phyloP scores from a whole-genome alignment of 352 stramenopile species.

The Phytophthora sansomeana region DNA sequence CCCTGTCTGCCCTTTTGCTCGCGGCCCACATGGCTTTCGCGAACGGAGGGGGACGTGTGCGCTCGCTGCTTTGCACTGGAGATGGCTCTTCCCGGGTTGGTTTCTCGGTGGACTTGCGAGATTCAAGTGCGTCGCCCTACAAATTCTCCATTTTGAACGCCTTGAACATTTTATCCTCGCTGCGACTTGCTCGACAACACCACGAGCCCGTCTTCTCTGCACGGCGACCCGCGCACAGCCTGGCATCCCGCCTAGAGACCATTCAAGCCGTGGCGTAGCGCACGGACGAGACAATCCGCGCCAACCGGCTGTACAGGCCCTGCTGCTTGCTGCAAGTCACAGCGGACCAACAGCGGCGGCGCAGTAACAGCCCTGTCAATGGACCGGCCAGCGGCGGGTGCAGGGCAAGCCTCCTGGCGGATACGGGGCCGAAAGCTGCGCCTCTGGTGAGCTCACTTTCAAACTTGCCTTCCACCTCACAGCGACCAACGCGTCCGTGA shows the following conservation, averaged over 20 bases:
- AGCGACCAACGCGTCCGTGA: constrained; percentile 35
- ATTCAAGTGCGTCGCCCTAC: constrained; percentile 30
- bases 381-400: constrained; percentile 28
- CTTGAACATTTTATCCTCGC: constrained; percentile 25
- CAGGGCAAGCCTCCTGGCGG: constrained; percentile 29
- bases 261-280: constrained; percentile 39
- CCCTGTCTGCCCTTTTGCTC: constrained; percentile 34
- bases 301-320: constrained; percentile 24
- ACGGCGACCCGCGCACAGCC: constrained; percentile 33
- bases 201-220: constrained; percentile 34
- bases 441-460: constrained; percentile 48
- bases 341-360: constrained; percentile 38
- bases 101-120: constrained; percentile 41
- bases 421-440: constrained; percentile 30
- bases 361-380: constrained; percentile 33
- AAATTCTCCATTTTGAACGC: constrained; percentile 19
- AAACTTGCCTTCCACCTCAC: constrained; percentile 50
- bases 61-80: constrained; percentile 29
- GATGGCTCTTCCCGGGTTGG: constrained; percentile 37
- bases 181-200: constrained; percentile 41
- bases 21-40: constrained; percentile 40
- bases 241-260: constrained; percentile 35
- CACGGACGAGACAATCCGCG: constrained; percentile 38
- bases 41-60: constrained; percentile 30
- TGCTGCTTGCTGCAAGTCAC: constrained; percentile 38